Conservation (phyloP, 495 filamentous ascomycete genomes). For the Massariosphaeria phaeospora region DNA sequence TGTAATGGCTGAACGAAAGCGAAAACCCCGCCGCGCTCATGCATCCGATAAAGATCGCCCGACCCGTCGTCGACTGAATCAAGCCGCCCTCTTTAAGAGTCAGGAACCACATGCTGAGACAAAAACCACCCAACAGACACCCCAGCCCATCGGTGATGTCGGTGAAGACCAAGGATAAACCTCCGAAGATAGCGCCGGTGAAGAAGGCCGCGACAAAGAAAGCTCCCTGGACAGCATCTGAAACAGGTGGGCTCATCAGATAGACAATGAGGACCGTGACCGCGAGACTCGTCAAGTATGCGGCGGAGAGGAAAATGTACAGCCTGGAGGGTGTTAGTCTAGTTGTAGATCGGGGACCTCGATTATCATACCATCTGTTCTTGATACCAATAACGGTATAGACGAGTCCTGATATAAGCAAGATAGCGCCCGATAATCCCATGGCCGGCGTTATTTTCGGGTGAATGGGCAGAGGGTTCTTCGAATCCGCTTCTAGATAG, state of each 20-base stretch:
- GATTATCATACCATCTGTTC: conserved; percentile 56
- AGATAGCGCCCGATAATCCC: conserved; percentile 69
- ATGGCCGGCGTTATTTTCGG: conserved; percentile 75
- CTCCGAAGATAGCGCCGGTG: conserved; percentile 73
- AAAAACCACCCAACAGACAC: conserved; percentile 84
- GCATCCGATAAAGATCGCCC: conserved; percentile 67
- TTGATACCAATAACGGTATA: conserved; percentile 79
- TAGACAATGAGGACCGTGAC: conserved; percentile 82
- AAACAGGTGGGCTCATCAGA: conserved; percentile 77
- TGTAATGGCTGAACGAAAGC: conserved; percentile 74
- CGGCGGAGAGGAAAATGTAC: conserved; percentile 75
- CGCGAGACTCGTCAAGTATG: conserved; percentile 65
- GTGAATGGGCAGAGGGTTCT: conserved; percentile 57
- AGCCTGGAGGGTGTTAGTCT: conserved; percentile 42
- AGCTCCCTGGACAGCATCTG: conserved; percentile 73
- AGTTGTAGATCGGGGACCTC: background rate
- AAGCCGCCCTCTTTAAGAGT: conserved; percentile 72
- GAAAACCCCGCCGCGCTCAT: conserved; percentile 64
- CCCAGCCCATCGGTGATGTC: conserved; percentile 84
- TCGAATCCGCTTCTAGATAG: background rate
- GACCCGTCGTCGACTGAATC: conserved; percentile 55
- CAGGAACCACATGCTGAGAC: conserved; percentile 82
- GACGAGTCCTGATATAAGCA: conserved; percentile 63
- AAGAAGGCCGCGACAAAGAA: conserved; percentile 77
- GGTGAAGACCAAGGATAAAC: conserved; percentile 68